Evolutionary conservation across 768 basidiomycete genomes (phyloP).

Genomic region (Lactarius evosmus): DNA sequence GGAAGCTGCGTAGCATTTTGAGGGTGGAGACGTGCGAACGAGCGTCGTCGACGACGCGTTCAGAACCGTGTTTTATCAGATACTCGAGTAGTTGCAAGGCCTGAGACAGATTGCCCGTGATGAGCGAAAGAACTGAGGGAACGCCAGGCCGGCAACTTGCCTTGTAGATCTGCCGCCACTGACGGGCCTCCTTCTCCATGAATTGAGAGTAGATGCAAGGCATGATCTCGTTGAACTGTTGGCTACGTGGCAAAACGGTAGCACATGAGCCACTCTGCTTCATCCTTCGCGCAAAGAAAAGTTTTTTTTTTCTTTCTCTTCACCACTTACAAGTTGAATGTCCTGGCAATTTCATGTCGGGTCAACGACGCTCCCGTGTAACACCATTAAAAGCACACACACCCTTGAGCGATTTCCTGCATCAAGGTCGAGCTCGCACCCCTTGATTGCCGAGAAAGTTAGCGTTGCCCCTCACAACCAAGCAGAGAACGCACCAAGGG

Average conservation of each 20-base stretch:
- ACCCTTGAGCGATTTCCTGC: constrained; percentile 99
- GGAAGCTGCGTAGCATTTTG: constrained; percentile 97
- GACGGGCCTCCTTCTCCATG: constrained; percentile 97
- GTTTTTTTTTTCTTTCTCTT: background rate
- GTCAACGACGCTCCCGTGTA: background rate
- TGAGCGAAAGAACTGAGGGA: background rate
- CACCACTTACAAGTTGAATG: constrained; percentile 87
- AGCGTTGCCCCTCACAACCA: background rate
- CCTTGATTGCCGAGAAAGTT: constrained; percentile 46
- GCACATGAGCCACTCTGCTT: background rate
- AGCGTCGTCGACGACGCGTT: constrained; percentile 97
- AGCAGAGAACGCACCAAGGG: constrained; percentile 70
- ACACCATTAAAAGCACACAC: constrained; percentile 36
- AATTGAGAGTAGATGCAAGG: constrained; percentile 92
- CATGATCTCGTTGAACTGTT: constrained; percentile 99
- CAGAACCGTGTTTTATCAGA: constrained; percentile 93
- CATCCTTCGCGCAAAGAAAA: too few species aligned
- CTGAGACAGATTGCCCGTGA: constrained; percentile 38
- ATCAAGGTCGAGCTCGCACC: constrained; percentile 96
- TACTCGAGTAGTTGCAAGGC: constrained; percentile 93
- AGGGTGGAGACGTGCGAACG: constrained; percentile 91
- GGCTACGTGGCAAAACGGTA: constrained; percentile 44
- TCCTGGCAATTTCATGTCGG: constrained; percentile 47
- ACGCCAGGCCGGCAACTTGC: constrained; percentile 36
- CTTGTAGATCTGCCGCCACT: constrained; percentile 99